Evolutionary conservation across 2,329 filamentous ascomycete species (phyloP), one percentile per base, ranked within the genome.

Genomic region (Hymenoscyphus fructigenus): DNA sequence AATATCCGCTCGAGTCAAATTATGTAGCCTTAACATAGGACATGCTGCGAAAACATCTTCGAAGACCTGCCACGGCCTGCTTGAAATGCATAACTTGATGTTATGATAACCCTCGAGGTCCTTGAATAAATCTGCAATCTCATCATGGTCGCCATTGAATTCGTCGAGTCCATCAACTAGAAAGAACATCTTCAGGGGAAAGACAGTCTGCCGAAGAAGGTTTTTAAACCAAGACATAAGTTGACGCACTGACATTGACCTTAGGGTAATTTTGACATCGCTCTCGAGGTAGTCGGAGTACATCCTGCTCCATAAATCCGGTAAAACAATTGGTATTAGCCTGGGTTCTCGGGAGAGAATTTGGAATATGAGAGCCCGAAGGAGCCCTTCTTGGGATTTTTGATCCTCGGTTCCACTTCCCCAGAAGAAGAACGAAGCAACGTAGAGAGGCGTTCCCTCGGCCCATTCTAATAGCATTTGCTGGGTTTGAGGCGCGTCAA

Each of bases 391-490:
- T 28, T 65, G 65, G 0, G 65, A 68, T 47, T 55, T 62, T 15
- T 70, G 65, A 5, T 60, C 50, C 7, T n/a, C 1, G 0, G 76
- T 77, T 3, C 78, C 79, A 20, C 76, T 78, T 2, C 76, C 79
- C 80, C 80, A 83, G 64, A 83, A 81, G 66, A 80, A 83, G 70
- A 79, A 82, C 0, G 74, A 76, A 0, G 79, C 78, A 0, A 74
- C 76, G 1, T 72, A 38, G 0, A 69, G 1, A 0, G 44, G 32
- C 0, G 15, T 12, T 5, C 20, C 14, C 0, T 36, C 68, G 0
- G 76, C 70, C 78, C 77, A 79, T 1, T 38, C 17, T 0, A 60
- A 9, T 62, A 66, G 7, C 75, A 66, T 15, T 3, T n/a, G 0
- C 0, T 6, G 36, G 3, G 62, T 66, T 5, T 9, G 38, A 15